Evolutionary conservation across 495 filamentous ascomycete genomes (phyloP).

Genomic region (Hypoxylon crocopeplum): DNA sequence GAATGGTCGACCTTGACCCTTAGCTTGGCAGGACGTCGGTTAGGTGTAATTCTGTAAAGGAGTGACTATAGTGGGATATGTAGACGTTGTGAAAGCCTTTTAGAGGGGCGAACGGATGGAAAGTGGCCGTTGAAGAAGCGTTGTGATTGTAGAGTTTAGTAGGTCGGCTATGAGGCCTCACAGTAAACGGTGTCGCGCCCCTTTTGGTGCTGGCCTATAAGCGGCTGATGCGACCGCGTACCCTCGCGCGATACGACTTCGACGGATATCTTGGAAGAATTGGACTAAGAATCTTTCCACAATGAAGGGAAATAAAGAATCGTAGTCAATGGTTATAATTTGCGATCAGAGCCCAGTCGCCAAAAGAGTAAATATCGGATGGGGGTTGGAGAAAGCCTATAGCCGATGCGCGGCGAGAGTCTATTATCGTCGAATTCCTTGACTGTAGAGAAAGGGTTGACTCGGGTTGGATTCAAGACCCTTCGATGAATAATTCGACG

Average conservation of each 20-base stretch:
- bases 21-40: background rate
- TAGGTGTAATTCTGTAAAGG: slow-evolving; percentile 27
- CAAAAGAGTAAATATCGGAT: slow-evolving; percentile 30
- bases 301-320: slow-evolving; percentile 11
- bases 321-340: slow-evolving; percentile 24
- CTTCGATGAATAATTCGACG: slow-evolving; percentile 13
- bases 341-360: slow-evolving; percentile 30
- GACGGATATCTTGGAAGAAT: background rate
- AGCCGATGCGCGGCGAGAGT: slow-evolving; percentile 15
- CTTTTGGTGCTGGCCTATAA: background rate
- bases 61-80: slow-evolving; percentile 32
- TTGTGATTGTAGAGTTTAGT: background rate
- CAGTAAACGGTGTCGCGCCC: background rate
- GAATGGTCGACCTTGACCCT: background rate
- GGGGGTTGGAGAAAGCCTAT: slow-evolving; percentile 36
- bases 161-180: background rate
- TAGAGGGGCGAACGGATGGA: no score
- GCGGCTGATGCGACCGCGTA: slow-evolving; percentile 26
- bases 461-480: background rate
- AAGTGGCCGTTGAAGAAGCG: slow-evolving; percentile 9
- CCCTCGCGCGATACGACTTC: slow-evolving; percentile 12
- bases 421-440: slow-evolving; percentile 22
- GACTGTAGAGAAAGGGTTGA: slow-evolving; percentile 1
- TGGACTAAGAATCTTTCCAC: slow-evolving; percentile 1
- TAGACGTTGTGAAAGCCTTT: no score